Conservation (phyloP, 106 monocot species). For the Vanilla planifolia region DNA sequence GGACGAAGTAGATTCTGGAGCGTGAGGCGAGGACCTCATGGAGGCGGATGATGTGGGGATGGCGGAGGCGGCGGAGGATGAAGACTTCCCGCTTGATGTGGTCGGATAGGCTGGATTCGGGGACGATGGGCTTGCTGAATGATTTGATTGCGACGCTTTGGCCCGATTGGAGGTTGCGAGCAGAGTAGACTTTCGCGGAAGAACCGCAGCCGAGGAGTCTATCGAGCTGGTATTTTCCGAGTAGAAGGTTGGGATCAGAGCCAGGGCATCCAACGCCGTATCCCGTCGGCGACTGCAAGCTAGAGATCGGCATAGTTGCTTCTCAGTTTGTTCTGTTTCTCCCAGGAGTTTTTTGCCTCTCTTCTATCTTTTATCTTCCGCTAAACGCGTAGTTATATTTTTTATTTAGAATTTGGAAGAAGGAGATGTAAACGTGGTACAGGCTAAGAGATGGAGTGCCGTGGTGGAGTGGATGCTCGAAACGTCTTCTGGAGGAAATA, state of each 20-base stretch:
- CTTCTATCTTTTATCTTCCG: too few species aligned
- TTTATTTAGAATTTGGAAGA: too few species aligned
- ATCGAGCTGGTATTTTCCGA: conserved; percentile 58
- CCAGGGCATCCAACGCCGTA: not conserved
- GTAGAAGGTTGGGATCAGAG: conserved; percentile 5
- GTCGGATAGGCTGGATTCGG: not conserved
- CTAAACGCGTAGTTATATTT: too few species aligned
- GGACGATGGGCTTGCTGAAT: conserved; percentile 12
- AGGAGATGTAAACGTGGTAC: not conserved
- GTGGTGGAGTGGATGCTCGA: too few species aligned
- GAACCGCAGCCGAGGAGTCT: conserved; percentile 54
- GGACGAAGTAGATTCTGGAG: conserved; percentile 21
- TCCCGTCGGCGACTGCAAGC: not conserved
- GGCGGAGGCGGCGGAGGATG: conserved; percentile 19
- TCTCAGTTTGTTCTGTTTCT: too few species aligned
- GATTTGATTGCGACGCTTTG: conserved; percentile 13
- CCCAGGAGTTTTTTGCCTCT: too few species aligned
- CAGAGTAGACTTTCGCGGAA: conserved; percentile 54
- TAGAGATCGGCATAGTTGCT: too few species aligned
- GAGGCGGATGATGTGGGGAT: conserved; percentile 24
- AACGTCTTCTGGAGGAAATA: too few species aligned
- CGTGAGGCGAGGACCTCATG: conserved; percentile 24
- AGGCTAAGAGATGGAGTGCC: too few species aligned
- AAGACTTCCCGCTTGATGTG: conserved; percentile 11
- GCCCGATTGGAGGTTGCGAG: conserved; percentile 27